Conservation (phyloP, 441 rosid genomes). For the Aquilaria agallochum region DNA sequence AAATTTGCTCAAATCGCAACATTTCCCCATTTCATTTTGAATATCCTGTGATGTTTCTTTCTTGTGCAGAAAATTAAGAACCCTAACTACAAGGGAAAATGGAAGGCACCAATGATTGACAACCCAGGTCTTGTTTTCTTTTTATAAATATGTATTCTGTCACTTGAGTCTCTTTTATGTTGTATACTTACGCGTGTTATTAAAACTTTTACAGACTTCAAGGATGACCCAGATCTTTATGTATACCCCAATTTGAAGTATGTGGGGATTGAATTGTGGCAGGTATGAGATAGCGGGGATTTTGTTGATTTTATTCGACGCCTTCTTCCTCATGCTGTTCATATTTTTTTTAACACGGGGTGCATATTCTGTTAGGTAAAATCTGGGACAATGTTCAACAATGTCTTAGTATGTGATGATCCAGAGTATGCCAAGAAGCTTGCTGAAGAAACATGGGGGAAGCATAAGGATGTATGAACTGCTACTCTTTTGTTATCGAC, state of each 20-base stretch:
- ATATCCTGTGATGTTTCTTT: background rate
- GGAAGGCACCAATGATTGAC: conserved; percentile 95
- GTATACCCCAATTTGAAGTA: conserved; percentile 84
- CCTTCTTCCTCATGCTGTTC: background rate
- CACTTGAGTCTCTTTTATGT: background rate
- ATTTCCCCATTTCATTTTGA: background rate
- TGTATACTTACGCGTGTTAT: background rate
- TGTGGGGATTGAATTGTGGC: conserved; percentile 95
- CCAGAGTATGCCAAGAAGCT: conserved; percentile 74
- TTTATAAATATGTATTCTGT: background rate
- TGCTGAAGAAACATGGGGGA: conserved; percentile 94
- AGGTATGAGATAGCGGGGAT: conserved; percentile 39
- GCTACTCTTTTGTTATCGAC: background rate
- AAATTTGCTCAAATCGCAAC: conserved; percentile 1
- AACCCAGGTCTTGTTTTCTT: conserved; percentile 67
- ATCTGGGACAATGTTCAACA: conserved; percentile 90
- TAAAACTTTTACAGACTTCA: conserved; percentile 51
- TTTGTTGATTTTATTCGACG: background rate
- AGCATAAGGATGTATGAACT: conserved; percentile 74
- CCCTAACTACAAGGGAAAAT: conserved; percentile 91
- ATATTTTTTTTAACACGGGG: background rate
- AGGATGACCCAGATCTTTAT: conserved; percentile 87
- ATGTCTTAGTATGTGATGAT: conserved; percentile 72
- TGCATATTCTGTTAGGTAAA: conserved; percentile 54
- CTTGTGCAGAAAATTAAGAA: conserved; percentile 80